phyloP scores from a whole-genome alignment of 495 filamentous ascomycete species.

The Melanomma pulvis-pyrius region DNA sequence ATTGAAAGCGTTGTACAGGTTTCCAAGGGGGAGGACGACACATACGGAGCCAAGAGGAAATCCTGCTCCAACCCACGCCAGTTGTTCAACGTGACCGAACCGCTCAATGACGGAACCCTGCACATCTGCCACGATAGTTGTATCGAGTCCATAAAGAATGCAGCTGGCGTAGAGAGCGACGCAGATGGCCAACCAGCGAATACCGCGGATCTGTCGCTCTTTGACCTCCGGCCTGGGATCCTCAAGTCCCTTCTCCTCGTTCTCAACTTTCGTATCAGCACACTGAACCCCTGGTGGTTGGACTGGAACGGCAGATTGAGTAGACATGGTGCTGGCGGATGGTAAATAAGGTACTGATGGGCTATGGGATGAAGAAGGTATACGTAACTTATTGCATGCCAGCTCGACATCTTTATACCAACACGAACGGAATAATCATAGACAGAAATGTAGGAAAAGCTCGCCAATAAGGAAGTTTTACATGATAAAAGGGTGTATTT shows the following conservation, averaged over 20 bases:
- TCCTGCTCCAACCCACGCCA: slow-evolving; percentile 33
- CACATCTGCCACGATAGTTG: slow-evolving; percentile 32
- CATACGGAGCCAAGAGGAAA: slow-evolving; percentile 14
- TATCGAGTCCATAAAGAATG: slow-evolving; percentile 36
- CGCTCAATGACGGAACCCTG: slow-evolving; percentile 20
- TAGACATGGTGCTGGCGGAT: slow-evolving; percentile 5
- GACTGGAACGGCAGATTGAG: neutral
- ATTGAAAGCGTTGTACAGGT: slow-evolving; percentile 40
- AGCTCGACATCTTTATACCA: slow-evolving; percentile 1
- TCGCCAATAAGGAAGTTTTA: neutral
- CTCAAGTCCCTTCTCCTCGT: slow-evolving; percentile 5
- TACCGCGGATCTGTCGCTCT: neutral
- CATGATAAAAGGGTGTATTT: neutral
- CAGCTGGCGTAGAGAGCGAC: slow-evolving; percentile 1
- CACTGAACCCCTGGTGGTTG: neutral
- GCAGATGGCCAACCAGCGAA: slow-evolving; percentile 12
- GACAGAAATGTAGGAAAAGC: neutral
- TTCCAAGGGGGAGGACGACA: slow-evolving; percentile 18
- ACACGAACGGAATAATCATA: neutral
- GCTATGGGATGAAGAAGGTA: slow-evolving; percentile 2
- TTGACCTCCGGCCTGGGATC: slow-evolving; percentile 12
- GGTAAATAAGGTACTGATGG: slow-evolving; percentile 10
- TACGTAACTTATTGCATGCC: slow-evolving; percentile 5
- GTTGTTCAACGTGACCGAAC: slow-evolving; percentile 27
- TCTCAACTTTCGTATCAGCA: slow-evolving; percentile 12